Evolutionary conservation across 805 yeast species (phyloP).

Genomic region (Candida caryicola): DNA sequence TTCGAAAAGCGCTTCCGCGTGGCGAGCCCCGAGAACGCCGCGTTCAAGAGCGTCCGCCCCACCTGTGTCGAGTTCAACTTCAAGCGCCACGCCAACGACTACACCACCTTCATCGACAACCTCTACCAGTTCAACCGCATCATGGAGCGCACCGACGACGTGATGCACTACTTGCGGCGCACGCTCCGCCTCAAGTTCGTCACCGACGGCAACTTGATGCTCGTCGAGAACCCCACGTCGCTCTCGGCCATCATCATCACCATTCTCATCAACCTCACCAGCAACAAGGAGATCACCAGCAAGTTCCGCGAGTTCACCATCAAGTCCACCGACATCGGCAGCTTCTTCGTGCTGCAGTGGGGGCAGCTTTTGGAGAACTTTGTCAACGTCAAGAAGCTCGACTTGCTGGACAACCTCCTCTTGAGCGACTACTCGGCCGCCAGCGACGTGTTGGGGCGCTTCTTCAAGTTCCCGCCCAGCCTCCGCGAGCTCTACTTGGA

Average conservation of each 20-base stretch:
- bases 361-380: slow-evolving; percentile 25
- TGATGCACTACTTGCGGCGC: slow-evolving; percentile 13
- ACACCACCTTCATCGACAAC: slow-evolving; percentile 18
- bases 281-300: slow-evolving; percentile 12
- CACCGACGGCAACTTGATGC: slow-evolving; percentile 27
- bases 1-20: slow-evolving; percentile 12
- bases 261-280: slow-evolving; percentile 21
- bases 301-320: slow-evolving; percentile 24
- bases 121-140: slow-evolving; percentile 18
- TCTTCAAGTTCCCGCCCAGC: slow-evolving; percentile 23
- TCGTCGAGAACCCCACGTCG: slow-evolving; percentile 31
- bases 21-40: slow-evolving; percentile 2
- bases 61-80: slow-evolving; percentile 21
- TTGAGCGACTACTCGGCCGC: slow-evolving; percentile 11
- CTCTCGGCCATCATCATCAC: slow-evolving; percentile 28
- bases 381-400: slow-evolving; percentile 9
- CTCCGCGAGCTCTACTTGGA: slow-evolving; percentile 23
- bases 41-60: slow-evolving; percentile 19
- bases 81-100: slow-evolving; percentile 20
- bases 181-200: slow-evolving; percentile 20
- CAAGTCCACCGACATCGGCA: slow-evolving; percentile 34
- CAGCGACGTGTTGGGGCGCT: slow-evolving; percentile 18
- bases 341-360: slow-evolving; percentile 31
- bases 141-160: slow-evolving; percentile 11
- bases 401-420: slow-evolving; percentile 27